phyloP scores from a whole-genome alignment of 257 asterid genomes.

The Cinchona pubescens region DNA sequence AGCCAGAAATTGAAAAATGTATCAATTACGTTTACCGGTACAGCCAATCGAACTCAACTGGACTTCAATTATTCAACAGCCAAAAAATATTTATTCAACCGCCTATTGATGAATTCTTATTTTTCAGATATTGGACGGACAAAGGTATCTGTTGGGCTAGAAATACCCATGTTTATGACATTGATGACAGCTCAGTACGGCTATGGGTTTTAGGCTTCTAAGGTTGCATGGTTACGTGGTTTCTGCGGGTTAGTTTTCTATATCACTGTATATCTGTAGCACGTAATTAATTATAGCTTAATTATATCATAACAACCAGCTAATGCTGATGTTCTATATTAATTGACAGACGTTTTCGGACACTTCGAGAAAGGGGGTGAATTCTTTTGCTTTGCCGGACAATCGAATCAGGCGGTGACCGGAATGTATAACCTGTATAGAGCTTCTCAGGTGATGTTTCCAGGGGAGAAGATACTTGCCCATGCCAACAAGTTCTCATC shows the following conservation, averaged over 20 bases:
- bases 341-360: conserved; percentile 55
- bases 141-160: conserved; percentile 92
- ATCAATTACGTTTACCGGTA: conserved; percentile 62
- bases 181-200: conserved; percentile 95
- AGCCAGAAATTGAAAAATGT: conserved; percentile 57
- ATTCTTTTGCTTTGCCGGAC: conserved; percentile 77
- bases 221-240: conserved; percentile 78
- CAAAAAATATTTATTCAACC: background rate
- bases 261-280: too few relatives aligned
- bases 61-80: background rate
- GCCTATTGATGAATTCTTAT: background rate
- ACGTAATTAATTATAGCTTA: too few relatives aligned
- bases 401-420: conserved; percentile 80
- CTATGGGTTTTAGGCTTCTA: conserved; percentile 88
- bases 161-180: conserved; percentile 61
- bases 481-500: conserved; percentile 47
- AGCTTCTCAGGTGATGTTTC: conserved; percentile 74
- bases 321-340: background rate
- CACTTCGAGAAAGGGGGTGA: conserved; percentile 67
- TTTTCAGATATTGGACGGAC: conserved; percentile 66
- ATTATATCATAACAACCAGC: background rate
- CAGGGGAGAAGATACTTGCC: conserved; percentile 51
- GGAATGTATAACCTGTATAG: conserved; percentile 82
- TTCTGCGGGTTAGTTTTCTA: conserved; percentile 56
- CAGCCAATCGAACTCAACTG: background rate